Base-by-base conservation (phyloP, 148 eudicot genomes). In the Camellia japonica region DNA sequence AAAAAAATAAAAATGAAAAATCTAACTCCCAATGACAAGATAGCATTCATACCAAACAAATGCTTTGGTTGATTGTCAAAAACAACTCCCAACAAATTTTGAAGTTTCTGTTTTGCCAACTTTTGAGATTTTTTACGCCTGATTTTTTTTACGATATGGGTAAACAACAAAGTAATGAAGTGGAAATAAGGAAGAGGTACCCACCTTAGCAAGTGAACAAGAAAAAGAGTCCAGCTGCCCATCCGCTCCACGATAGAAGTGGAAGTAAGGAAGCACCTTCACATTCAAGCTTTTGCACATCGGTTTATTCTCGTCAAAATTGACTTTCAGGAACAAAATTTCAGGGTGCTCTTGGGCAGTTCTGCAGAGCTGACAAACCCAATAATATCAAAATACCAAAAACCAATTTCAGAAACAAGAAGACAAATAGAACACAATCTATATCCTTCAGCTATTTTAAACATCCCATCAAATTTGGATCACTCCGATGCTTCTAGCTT, bases 281-380 rank as follows among this genome's bases (percentile, higher is more conserved):
- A 97, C 99, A 73, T 97, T 94, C 90, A 97, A 86, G 82, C 76
- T 90, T 87, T 97, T 97, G 91, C 97, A 94, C 99, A 97, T 97
- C 23, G 97, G 88, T 85, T 97, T 97, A 73, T 94, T 97, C 83
- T 91, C 99, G 67, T 97, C 99, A 78, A 94, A 97, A 81, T 97
- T 92, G 58, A 97, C 98, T 91, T 97, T 97, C 86, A 97, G 70
- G 86, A 97, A 94, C 80, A 94, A 49, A 55, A 97, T 94, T 75
- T 94, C 97, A 2, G 93, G 95, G 83, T 97, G 95, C 77, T 92
- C 97, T 82, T 81, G 84, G 0, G 98, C 98, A 69, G 90, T 90
- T 86, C 78, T 97, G 90, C 99, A 97, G 76, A 97, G 87, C 98
- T 97, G 88, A 79, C 23, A 82, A 81, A 68, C 51, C 47, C 62